phyloP scores from a whole-genome alignment of 1,139 yeast genomes.

The Zygosaccharomyces pseudobailii region DNA sequence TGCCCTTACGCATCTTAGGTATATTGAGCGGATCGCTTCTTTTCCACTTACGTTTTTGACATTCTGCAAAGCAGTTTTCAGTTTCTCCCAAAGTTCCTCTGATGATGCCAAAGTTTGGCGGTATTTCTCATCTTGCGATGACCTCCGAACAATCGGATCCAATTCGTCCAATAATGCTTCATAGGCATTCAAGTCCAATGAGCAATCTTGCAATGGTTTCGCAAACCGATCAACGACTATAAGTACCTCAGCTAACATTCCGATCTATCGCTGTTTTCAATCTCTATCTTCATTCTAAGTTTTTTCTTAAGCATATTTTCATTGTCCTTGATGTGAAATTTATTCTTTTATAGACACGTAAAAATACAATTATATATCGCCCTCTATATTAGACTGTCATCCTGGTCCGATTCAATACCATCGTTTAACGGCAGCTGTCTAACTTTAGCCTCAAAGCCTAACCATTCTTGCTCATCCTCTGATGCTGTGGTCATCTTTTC shows the following conservation, averaged over 20 bases:
- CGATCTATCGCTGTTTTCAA: neutral
- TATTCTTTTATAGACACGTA: neutral
- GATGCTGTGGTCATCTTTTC: constrained; percentile 16
- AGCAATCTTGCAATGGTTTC: neutral
- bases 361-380: neutral
- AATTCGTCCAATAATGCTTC: constrained; percentile 15
- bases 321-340: neutral
- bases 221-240: neutral
- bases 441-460: constrained; percentile 11
- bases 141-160: constrained; percentile 22
- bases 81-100: constrained; percentile 19
- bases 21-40: constrained; percentile 10
- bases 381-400: constrained; percentile 13
- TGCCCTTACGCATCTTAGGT: constrained; percentile 33
- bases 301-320: neutral
- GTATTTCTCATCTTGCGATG: constrained; percentile 25
- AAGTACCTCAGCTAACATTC: neutral
- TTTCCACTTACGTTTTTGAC: constrained; percentile 3
- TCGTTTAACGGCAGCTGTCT: constrained; percentile 10
- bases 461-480: constrained; percentile 20
- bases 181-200: constrained; percentile 6
- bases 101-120: constrained; percentile 20
- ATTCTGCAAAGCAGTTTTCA: constrained; percentile 10
- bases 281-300: neutral
- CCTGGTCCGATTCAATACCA: constrained; percentile 15